phyloP scores from a whole-genome alignment of 2,329 filamentous ascomycete species.

The Botrytis deweyae region DNA sequence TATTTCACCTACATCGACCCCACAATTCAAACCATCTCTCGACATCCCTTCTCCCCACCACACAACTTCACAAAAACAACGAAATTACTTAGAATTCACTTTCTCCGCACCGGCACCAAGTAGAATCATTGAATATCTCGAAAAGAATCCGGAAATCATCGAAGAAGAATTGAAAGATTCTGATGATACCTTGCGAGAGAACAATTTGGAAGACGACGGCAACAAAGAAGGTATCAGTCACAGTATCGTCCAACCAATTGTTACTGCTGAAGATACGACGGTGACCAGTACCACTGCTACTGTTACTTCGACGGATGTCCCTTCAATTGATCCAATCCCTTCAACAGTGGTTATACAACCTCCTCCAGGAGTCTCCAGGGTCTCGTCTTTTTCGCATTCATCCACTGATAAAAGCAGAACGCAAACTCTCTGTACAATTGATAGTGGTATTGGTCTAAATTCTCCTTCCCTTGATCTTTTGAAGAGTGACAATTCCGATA shows the following conservation, averaged over 20 bases:
- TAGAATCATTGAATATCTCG: background rate
- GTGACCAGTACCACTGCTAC: background rate
- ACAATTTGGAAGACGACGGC: background rate
- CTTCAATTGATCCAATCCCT: background rate
- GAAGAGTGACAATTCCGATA: constrained; percentile 18
- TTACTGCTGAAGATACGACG: background rate
- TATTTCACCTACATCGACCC: constrained; percentile 10
- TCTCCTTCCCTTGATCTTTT: background rate
- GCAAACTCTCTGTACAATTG: background rate
- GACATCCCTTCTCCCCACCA: background rate
- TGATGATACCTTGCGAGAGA: background rate
- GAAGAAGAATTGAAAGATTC: background rate
- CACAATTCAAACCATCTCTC: background rate
- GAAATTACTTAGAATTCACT: background rate
- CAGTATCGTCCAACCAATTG: background rate
- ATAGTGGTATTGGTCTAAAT: constrained; percentile 15
- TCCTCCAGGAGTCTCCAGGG: background rate
- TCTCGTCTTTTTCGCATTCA: constrained; percentile 5
- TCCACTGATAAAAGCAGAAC: background rate
- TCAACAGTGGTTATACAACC: background rate
- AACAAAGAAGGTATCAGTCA: background rate
- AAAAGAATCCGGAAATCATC: background rate
- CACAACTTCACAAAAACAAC: background rate
- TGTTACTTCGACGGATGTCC: background rate
- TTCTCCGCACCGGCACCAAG: background rate